Evolutionary conservation across 768 basidiomycete genomes (phyloP), one percentile per base, ranked within the genome.

Genomic region (Kwoniella dendrophila): DNA sequence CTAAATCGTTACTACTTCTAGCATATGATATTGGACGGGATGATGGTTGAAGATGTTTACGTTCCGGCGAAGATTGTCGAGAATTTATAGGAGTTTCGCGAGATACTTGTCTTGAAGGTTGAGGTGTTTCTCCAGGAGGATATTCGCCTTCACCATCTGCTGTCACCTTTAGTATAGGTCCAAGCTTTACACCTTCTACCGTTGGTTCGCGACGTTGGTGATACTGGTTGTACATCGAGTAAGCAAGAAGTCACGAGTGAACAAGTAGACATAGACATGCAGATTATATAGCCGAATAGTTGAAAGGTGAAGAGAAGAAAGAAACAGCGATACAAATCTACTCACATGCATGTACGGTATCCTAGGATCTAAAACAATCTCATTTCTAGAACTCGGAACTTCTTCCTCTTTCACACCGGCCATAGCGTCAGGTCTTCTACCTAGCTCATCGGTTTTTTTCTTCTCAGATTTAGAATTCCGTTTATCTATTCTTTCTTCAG

Each of bases 131-230:
- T n/a, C 73, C 73, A 22, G 76, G 74, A n/a, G 73, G 66, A 24
- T 62, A 47, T 57, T 78, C 77, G 1, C 50, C 61, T 56, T 78
- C 77, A 0, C 77, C 77, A 61, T 78, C 77, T 0, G 75, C 45
- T 3, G 77, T 64, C 33, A 78, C 59, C 20, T 67, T 66, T 26
- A 78, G 64, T 30, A 75, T 62, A 32, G 72, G 61, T 36, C 72
- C 64, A 52, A 63, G 44, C 59, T 68, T 45, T n/a, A 71, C 43
- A 24, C 66, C 64, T n/a, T 58, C 27, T 24, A 62, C 36, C 20
- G 59, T 63, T 40, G 69, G 22, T 43, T 71, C 59, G n/a, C 44
- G 29, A 10, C 60, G 32, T 58, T 70, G 63, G 59, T 78, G 77
- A 51, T 72, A 76, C 71, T 45, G 56, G 33, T 18, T 32, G 27